Percentiles rank a stretch among this genome's conserved stretches.
Evolutionary conservation across 306 rosid species (phyloP).

Genomic region (Medicago ruthenica): DNA sequence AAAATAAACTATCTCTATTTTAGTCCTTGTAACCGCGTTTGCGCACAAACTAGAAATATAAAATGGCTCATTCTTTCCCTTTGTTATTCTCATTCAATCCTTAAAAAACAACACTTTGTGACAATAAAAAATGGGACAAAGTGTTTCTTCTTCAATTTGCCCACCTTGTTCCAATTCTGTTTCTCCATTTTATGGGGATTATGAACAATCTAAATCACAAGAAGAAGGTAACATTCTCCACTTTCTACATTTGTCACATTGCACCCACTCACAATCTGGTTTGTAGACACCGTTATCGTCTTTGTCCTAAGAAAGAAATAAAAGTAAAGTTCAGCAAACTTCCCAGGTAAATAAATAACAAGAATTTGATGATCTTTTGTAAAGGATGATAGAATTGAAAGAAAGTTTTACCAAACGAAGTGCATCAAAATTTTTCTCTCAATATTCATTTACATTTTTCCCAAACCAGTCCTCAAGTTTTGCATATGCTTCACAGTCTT

Average conservation of each 20-base stretch:
- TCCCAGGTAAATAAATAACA: not conserved
- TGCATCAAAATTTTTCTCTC: slow-evolving; percentile 54
- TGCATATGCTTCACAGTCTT: slow-evolving; percentile 58
- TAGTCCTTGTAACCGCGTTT: too few relatives aligned
- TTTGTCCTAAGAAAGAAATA: slow-evolving; percentile 37
- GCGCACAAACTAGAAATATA: too few relatives aligned
- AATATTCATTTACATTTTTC: slow-evolving; percentile 51
- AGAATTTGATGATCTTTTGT: not conserved
- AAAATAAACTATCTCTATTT: too few relatives aligned
- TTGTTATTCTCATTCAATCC: too few relatives aligned
- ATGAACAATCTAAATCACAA: too few relatives aligned
- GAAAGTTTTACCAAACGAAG: slow-evolving; percentile 52
- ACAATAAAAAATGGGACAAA: too few relatives aligned
- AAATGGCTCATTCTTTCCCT: too few relatives aligned
- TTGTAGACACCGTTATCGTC: slow-evolving; percentile 42
- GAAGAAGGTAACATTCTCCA: slow-evolving; percentile 52
- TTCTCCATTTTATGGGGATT: too few relatives aligned
- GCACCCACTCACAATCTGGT: slow-evolving; percentile 68
- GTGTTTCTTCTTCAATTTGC: too few relatives aligned
- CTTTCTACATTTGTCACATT: slow-evolving; percentile 69
- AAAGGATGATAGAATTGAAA: slow-evolving; percentile 24
- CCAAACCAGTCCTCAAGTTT: slow-evolving; percentile 58
- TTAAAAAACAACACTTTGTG: too few relatives aligned
- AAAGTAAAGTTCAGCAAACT: slow-evolving; percentile 16
- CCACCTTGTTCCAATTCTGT: too few relatives aligned